Conservation (phyloP, 2,329 filamentous ascomycete genomes). For the Ceratocystis cubensis region DNA sequence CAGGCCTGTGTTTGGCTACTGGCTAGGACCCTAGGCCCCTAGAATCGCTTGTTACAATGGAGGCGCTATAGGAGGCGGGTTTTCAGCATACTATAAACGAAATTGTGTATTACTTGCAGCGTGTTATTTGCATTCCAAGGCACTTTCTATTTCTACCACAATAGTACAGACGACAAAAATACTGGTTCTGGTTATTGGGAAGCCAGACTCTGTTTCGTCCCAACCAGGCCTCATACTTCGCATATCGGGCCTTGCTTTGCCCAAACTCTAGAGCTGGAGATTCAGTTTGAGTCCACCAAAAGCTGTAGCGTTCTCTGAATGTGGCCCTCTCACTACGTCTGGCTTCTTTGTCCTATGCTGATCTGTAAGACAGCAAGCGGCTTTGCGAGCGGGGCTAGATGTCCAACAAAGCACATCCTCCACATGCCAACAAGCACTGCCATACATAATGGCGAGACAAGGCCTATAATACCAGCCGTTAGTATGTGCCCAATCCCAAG, state of each 20-base stretch:
- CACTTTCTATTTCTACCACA: too few relatives aligned
- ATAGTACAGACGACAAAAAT: too few relatives aligned
- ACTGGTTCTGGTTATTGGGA: too few relatives aligned
- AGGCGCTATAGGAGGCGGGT: background rate
- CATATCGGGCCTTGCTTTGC: too few relatives aligned
- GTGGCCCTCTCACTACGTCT: background rate
- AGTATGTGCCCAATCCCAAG: background rate
- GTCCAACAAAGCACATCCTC: slow-evolving; percentile 10
- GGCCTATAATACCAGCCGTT: background rate
- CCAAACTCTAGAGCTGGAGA: too few relatives aligned
- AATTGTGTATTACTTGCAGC: too few relatives aligned
- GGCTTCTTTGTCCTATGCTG: background rate
- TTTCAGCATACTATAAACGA: too few relatives aligned
- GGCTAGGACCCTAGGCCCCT: too few relatives aligned
- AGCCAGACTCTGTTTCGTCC: too few relatives aligned
- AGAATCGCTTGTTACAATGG: background rate
- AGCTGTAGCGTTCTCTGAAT: background rate
- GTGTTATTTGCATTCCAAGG: too few relatives aligned
- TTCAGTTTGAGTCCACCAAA: too few relatives aligned
- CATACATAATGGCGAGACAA: background rate
- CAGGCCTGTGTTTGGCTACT: background rate
- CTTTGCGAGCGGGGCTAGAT: slow-evolving; percentile 1
- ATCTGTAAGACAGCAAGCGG: background rate
- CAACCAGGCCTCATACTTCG: too few relatives aligned
- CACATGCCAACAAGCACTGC: background rate